These are phyloP conservation scores for Leishmania tropica DNA, from an alignment of 208 protist genomes.

Conservation along the genomic window DNA sequence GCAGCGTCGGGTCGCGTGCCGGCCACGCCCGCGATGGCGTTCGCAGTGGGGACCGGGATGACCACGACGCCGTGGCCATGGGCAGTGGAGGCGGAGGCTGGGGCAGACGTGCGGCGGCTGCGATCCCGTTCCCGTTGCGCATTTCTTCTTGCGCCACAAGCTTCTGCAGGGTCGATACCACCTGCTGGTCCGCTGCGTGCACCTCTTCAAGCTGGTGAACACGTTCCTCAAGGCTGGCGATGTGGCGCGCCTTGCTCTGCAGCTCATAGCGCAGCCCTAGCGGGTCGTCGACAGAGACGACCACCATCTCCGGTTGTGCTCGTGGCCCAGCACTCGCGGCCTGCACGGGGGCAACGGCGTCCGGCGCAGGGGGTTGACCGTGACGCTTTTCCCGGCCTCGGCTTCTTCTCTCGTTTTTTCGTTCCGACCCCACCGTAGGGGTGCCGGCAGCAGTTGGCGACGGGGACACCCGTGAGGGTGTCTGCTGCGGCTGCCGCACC, in stretches of 20 bases:
- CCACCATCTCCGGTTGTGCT: constrained; percentile 13
- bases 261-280: constrained; percentile 41
- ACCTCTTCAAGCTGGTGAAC: constrained; percentile 39
- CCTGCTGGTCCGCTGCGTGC: constrained; percentile 29
- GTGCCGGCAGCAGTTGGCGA: not conserved
- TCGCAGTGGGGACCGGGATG: constrained; percentile 4
- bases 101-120: not conserved
- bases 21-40: not conserved
- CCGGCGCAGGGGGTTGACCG: not conserved
- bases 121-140: not conserved
- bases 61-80: not conserved
- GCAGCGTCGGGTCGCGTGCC: not conserved
- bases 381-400: not conserved
- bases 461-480: not conserved
- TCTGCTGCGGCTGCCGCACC: not conserved
- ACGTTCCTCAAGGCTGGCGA: constrained; percentile 38
- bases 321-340: not conserved
- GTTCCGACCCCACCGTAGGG: not conserved
- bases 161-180: constrained; percentile 32
- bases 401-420: not conserved
- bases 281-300: constrained; percentile 35
- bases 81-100: not conserved
- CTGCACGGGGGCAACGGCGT: not conserved
- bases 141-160: constrained; percentile 45
- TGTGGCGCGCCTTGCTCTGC: constrained; percentile 35